A percentile compares a stretch with the other conserved stretches of the same genome.
Conservation (phyloP, 2,329 filamentous ascomycete species). For the Ramichloridium luteum region DNA sequence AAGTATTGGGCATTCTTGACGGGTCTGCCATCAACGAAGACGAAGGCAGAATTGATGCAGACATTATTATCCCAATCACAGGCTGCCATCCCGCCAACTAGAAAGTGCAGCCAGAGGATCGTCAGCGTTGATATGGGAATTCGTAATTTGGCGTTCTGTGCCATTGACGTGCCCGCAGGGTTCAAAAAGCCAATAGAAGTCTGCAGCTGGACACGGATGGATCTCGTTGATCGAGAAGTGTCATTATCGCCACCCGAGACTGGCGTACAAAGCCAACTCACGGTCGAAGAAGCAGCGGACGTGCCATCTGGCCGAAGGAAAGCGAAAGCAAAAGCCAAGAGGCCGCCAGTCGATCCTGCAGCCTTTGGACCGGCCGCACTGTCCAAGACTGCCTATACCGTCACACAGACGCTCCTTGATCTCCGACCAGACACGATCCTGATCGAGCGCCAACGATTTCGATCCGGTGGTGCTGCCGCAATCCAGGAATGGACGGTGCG, state of each 20-base stretch:
- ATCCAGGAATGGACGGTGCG: constrained; percentile 74
- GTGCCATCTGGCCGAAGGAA: no score
- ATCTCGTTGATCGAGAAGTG: constrained; percentile 19
- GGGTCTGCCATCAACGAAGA: constrained; percentile 47
- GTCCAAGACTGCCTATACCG: constrained; percentile 42
- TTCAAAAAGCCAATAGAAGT: no score
- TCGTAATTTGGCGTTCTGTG: constrained; percentile 64
- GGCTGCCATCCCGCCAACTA: no score
- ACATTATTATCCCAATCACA: no score
- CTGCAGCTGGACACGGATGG: constrained; percentile 27
- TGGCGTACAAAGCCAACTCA: no score
- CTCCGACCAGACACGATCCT: constrained; percentile 55
- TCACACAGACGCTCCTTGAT: constrained; percentile 40
- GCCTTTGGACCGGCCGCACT: constrained; percentile 37
- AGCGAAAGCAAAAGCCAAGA: constrained; percentile 3
- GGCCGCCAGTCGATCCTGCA: constrained; percentile 5
- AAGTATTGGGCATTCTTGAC: constrained; percentile 49
- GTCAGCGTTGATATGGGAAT: constrained; percentile 79
- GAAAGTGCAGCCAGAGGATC: constrained; percentile 34
- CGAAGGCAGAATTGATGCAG: constrained; percentile 40
- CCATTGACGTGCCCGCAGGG: constrained; percentile 25
- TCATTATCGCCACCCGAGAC: no score
- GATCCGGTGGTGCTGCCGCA: constrained; percentile 49
- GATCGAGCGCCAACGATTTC: constrained; percentile 54
- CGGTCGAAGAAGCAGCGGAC: no score